phyloP scores from a whole-genome alignment of 2,329 filamentous ascomycete genomes.

The Capronia coronata region DNA sequence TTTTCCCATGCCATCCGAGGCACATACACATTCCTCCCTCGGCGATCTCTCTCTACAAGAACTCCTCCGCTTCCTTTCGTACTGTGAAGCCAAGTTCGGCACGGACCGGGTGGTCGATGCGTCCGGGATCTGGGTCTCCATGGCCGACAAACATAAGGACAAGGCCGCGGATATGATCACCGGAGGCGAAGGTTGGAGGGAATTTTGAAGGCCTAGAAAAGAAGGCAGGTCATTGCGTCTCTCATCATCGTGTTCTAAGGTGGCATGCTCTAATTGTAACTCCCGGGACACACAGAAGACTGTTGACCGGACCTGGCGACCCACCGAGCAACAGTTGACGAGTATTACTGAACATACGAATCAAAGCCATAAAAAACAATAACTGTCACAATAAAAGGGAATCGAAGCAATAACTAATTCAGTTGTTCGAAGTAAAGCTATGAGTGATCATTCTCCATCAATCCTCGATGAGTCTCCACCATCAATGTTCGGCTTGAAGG shows the following conservation, averaged over 20 bases:
- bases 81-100: conserved; percentile 44
- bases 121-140: conserved; percentile 39
- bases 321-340: no score
- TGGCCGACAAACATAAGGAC: conserved; percentile 37
- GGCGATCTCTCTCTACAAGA: conserved; percentile 31
- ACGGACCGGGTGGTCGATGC: conserved; percentile 40
- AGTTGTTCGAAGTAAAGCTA: conserved; percentile 4
- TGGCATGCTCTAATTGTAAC: no score
- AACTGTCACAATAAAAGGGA: not conserved
- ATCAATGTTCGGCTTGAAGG: not conserved
- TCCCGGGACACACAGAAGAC: no score
- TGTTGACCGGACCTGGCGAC: no score
- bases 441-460: not conserved
- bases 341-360: no score
- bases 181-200: conserved; percentile 40
- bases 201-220: conserved; percentile 36
- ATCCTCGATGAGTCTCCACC: not conserved
- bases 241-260: no score
- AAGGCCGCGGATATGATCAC: conserved; percentile 41
- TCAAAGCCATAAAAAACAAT: no score
- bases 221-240: no score
- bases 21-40: not conserved
- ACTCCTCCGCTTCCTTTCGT: conserved; percentile 39
- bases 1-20: no score
- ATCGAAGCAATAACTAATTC: conserved; percentile 1